Evolutionary conservation across 805 yeast genomes (phyloP).

Genomic region (Metschnikowia proteae): DNA sequence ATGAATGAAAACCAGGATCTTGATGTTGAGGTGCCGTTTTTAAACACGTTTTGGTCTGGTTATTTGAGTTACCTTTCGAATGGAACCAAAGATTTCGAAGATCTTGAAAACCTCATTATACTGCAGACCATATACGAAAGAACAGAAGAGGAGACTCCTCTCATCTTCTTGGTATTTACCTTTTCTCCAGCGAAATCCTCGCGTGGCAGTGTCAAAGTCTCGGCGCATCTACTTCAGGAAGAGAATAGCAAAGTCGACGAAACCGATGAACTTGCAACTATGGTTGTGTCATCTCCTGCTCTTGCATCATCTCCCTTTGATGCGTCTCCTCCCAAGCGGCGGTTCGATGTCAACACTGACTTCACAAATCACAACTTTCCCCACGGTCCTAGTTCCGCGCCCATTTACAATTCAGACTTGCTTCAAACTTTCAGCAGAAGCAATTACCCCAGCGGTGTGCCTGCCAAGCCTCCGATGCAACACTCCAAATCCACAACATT

Average conservation of each 20-base stretch:
- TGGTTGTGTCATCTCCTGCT: conserved; percentile 40
- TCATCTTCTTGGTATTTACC: conserved; percentile 12
- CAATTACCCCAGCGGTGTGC: neutral
- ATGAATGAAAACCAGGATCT: conserved; percentile 15
- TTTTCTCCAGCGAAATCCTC: conserved; percentile 8
- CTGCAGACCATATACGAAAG: conserved; percentile 31
- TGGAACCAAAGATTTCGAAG: conserved; percentile 23
- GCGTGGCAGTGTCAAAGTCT: conserved; percentile 5
- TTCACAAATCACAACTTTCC: conserved; percentile 1
- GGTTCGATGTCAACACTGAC: conserved; percentile 16
- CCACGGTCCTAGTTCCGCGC: conserved; percentile 34
- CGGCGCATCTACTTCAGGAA: conserved; percentile 4
- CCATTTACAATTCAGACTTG: conserved; percentile 29
- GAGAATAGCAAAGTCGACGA: conserved; percentile 9
- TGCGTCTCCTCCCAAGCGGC: conserved; percentile 19
- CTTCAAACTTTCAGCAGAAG: conserved; percentile 1
- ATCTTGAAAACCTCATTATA: conserved; percentile 22
- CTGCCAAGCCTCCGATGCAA: conserved; percentile 6
- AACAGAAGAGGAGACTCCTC: conserved; percentile 4
- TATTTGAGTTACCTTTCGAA: conserved; percentile 32
- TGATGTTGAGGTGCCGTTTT: conserved; percentile 34
- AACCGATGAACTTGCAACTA: conserved; percentile 34
- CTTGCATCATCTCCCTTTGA: conserved; percentile 33
- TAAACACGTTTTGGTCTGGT: conserved; percentile 38
- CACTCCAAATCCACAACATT: conserved; percentile 7